Evolutionary conservation across 2,329 filamentous ascomycete species (phyloP), one percentile per base, ranked within the genome.

Genomic region (Juglanconis sp.): DNA sequence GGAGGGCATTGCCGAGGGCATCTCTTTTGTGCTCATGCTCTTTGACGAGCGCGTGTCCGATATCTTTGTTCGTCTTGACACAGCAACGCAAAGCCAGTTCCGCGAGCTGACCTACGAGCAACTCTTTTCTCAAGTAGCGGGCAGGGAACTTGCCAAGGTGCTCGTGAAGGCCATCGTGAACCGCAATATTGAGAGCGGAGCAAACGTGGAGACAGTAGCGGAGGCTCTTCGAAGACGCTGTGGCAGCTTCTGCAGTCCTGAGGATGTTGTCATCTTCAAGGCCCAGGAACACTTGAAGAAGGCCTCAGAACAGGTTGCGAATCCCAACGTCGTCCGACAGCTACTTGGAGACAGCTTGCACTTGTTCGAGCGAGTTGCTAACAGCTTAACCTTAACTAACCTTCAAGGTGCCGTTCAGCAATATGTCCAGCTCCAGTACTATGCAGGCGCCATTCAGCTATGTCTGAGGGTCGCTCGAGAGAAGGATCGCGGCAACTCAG

Each of bases 121-220:
- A 50, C 84, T 99, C 0, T 98, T 99, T 73, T 90, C 91, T 4
- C 87, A 89, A 47, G 76, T 82, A 5, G 82, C 87, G 17, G 95
- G 95, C 36, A 92, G 92, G 67, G 92, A 96, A 10, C 84, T 98
- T 31, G 96, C 94, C 3, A 97, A 96, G 74, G 85, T 96, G 58
- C 81, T 99, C 1, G 95, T 99, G 59, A 99, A 98, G 73, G 92
- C 94, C 0, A 98, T 99, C 69, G 95, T 99, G 57, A 98, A 98
- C 73, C 88, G 93, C 69, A 99, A 96, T 73, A 99, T 99, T 68
- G 90, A 94, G 60, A 96, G 92, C 69, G 95, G 96, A 9, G 94
- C 93, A 4, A 99, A 98, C 65, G 94, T 99, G 24, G 96, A 99
- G 76, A 97, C 93, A 0, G 92, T 99, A 31, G 94, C 95, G 0